Percentiles rank a stretch among this genome's conserved stretches.
These are phyloP conservation scores for Zopfia rhizophila DNA, from an alignment of 2,329 filamentous ascomycete species.

Conservation along the genomic window DNA sequence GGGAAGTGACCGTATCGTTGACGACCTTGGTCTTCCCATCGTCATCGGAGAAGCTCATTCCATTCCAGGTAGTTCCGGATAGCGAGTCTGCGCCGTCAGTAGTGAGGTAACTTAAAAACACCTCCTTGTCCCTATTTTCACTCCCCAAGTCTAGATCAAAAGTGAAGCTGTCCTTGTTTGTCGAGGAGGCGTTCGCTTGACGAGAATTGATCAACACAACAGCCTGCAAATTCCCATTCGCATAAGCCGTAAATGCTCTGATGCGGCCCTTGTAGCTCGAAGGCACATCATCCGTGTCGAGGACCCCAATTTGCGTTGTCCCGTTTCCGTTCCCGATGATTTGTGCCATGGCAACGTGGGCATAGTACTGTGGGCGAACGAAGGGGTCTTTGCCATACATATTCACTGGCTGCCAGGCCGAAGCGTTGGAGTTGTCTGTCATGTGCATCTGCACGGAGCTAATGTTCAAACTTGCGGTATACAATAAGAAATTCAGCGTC, in stretches of 20 bases:
- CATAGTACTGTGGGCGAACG: constrained; percentile 63
- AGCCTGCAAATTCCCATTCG: constrained; percentile 53
- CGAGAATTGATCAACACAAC: constrained; percentile 60
- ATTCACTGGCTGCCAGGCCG: constrained; percentile 60
- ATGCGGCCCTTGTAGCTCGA: constrained; percentile 54
- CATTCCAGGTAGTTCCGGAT: constrained; percentile 59
- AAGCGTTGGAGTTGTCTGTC: constrained; percentile 64
- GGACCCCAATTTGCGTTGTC: constrained; percentile 55
- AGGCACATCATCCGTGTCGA: constrained; percentile 44
- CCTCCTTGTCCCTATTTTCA: constrained; percentile 51
- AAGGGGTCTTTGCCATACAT: constrained; percentile 53
- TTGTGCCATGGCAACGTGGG: constrained; percentile 62
- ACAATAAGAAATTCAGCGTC: constrained; percentile 64
- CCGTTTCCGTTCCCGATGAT: constrained; percentile 60
- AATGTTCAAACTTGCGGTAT: constrained; percentile 60
- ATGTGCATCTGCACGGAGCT: constrained; percentile 63
- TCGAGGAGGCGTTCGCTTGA: constrained; percentile 52
- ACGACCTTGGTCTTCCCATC: constrained; percentile 54
- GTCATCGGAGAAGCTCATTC: constrained; percentile 55
- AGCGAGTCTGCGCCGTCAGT: constrained; percentile 57
- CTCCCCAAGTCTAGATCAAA: constrained; percentile 56
- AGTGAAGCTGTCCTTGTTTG: constrained; percentile 52
- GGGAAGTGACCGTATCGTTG: constrained; percentile 43
- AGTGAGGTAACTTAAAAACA: constrained; percentile 62
- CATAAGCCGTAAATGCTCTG: constrained; percentile 59